Percentiles rank a stretch among this genome's conserved stretches.
Conservation (phyloP, 2,329 filamentous ascomycete genomes). For the Cladosporium sp. region DNA sequence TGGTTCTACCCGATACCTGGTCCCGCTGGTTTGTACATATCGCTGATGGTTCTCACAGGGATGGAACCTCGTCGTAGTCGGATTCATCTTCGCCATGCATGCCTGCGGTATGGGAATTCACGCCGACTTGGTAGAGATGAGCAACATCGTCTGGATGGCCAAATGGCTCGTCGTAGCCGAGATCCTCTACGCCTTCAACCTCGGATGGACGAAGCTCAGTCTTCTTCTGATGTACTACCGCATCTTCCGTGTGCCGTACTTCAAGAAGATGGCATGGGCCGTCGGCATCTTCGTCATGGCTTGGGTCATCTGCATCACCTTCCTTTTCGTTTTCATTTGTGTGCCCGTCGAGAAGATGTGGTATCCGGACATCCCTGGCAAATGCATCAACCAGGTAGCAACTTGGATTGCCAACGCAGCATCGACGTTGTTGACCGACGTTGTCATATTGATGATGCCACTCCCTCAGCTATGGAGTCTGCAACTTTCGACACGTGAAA, state of each 20-base stretch:
- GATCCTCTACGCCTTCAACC: constrained; percentile 27
- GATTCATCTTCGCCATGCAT: constrained; percentile 26
- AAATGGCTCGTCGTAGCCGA: constrained; percentile 30
- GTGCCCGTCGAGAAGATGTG: constrained; percentile 39
- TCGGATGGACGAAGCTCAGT: constrained; percentile 41
- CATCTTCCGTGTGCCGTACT: constrained; percentile 34
- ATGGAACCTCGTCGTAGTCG: constrained; percentile 22
- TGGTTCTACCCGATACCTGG: constrained; percentile 7
- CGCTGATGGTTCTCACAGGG: neutral
- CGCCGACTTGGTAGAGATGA: constrained; percentile 17
- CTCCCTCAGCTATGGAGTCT: constrained; percentile 1
- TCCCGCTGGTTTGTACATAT: neutral
- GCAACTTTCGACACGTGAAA: constrained; percentile 2
- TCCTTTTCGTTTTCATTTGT: constrained; percentile 39
- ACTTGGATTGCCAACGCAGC: constrained; percentile 34
- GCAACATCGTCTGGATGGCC: constrained; percentile 20
- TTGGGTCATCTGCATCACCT: constrained; percentile 26
- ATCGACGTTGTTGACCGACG: constrained; percentile 6
- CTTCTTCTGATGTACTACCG: constrained; percentile 47
- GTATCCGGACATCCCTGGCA: constrained; percentile 28
- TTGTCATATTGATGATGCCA: constrained; percentile 4
- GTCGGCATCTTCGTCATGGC: constrained; percentile 33
- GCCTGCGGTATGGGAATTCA: constrained; percentile 17
- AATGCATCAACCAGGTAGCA: constrained; percentile 36
- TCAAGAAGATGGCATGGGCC: constrained; percentile 31